Evolutionary conservation across 805 yeast species (phyloP), one percentile per base, ranked within the genome.

Genomic region (Myxozyma mucilagina): DNA sequence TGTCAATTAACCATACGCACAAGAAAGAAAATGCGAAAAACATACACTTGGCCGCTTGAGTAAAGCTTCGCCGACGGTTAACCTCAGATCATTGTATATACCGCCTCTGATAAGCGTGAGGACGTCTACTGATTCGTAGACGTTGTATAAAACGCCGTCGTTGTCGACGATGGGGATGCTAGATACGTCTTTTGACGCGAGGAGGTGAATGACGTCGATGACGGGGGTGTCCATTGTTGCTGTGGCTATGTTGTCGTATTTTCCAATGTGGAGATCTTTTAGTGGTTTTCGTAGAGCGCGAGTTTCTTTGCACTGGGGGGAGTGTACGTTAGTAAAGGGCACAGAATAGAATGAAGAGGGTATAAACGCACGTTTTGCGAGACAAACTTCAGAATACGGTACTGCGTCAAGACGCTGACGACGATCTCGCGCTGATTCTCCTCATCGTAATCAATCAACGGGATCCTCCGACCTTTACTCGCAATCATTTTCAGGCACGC

Each of bases 81-180:
- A 78, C 43, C 91, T 87, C 63, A 93, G 78, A 74, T 94, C 98
- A 41, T 91, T 87, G 71, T 93, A 91, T 71, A 91, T 86, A 4
- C 97, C 97, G 43, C 97, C 97, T 74, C 92, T 93, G 61, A 94
- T 90, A 68, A 94, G 79, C 0, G 97, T 89, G 68, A 94, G 79
- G 2, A 94, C 96, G 75, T 94, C 99, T 38, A 90, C 96, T 0
- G 97, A 96, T 76, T 94, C 99, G 73, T 92, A 94, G 45, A 93
- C 96, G 71, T 94, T 94, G 65, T 90, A 80, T 66, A 94, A 78
- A 64, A 81, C 83, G 42, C 80, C 78, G 41, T 80, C 77, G 18
- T 85, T 90, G 70, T 93, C 97, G 35, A 94, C 85, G 60, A 94
- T 92, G 0, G 99, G 99, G 36, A 94, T 87, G 1, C 97, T 89